These are phyloP conservation scores for Moesziomyces sp. DNA, from an alignment of 1,284 basidiomycete genomes.

Conservation along the genomic window DNA sequence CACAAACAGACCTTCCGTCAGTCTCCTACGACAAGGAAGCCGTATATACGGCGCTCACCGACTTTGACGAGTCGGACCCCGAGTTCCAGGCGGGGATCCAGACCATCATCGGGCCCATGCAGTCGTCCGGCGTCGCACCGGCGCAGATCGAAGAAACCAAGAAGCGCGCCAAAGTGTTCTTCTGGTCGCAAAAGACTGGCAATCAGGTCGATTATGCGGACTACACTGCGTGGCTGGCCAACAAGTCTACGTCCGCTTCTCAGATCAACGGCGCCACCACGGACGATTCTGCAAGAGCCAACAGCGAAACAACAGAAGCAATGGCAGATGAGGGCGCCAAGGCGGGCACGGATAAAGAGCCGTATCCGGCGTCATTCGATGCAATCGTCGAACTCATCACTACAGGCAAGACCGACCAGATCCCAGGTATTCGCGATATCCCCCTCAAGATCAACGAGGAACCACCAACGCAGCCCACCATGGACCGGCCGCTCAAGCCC, in stretches of 20 bases:
- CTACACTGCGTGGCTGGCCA: slow-evolving; percentile 34
- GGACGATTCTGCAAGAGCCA: background rate
- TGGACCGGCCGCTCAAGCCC: slow-evolving; percentile 55
- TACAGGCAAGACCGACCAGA: slow-evolving; percentile 62
- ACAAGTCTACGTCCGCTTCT: slow-evolving; percentile 5
- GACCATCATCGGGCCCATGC: slow-evolving; percentile 48
- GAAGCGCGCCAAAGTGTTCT: slow-evolving; percentile 49
- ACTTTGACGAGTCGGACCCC: slow-evolving; percentile 29
- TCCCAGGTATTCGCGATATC: slow-evolving; percentile 62
- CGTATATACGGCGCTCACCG: slow-evolving; percentile 29
- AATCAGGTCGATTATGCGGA: slow-evolving; percentile 38
- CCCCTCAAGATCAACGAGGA: slow-evolving; percentile 64
- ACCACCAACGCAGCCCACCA: slow-evolving; percentile 46
- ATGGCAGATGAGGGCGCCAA: background rate
- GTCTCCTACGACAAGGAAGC: slow-evolving; percentile 36
- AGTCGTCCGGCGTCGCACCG: slow-evolving; percentile 35
- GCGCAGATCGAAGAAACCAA: slow-evolving; percentile 48
- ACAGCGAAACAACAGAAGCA: background rate
- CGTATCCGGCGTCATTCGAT: slow-evolving; percentile 62
- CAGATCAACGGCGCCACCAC: background rate
- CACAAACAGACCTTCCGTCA: slow-evolving; percentile 18
- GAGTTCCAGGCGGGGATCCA: slow-evolving; percentile 52
- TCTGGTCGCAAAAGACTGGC: slow-evolving; percentile 41
- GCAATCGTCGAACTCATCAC: slow-evolving; percentile 66
- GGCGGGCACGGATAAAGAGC: slow-evolving; percentile 30